Conservation (phyloP, 73 alveolate genomes). For the Halteria grandinella region DNA sequence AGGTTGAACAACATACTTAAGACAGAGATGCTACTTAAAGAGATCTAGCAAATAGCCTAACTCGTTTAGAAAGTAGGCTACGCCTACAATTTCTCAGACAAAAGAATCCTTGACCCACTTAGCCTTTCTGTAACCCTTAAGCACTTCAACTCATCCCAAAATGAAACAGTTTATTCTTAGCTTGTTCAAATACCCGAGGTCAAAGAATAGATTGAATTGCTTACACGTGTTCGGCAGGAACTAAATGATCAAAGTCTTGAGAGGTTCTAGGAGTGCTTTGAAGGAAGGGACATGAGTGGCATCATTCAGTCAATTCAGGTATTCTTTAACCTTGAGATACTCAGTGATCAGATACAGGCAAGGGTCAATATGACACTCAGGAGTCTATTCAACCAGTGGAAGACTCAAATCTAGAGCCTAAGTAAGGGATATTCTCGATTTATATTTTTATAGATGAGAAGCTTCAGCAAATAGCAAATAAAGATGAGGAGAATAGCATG, state of each 20-base stretch:
- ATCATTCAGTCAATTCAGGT: slow-evolving; percentile 41
- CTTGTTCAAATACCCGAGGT: slow-evolving; percentile 5
- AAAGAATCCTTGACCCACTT: slow-evolving; percentile 31
- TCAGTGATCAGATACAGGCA: slow-evolving; percentile 52
- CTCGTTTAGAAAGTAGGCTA: slow-evolving; percentile 32
- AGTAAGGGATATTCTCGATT: slow-evolving; percentile 5
- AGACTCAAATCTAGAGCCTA: slow-evolving; percentile 22
- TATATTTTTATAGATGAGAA: slow-evolving; percentile 30
- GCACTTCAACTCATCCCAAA: no score
- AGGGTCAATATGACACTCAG: slow-evolving; percentile 58
- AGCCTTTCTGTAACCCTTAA: slow-evolving; percentile 31
- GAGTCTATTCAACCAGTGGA: slow-evolving; percentile 53
- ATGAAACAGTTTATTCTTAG: neutral
- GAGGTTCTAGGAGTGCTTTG: slow-evolving; percentile 34
- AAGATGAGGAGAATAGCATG: slow-evolving; percentile 57
- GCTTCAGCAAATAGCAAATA: slow-evolving; percentile 3
- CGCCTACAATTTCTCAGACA: slow-evolving; percentile 26
- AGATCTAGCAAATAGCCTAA: neutral
- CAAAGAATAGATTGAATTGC: neutral
- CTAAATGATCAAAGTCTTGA: slow-evolving; percentile 5
- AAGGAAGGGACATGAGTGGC: slow-evolving; percentile 37
- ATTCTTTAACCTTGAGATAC: slow-evolving; percentile 65
- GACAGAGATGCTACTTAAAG: slow-evolving; percentile 22
- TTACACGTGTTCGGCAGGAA: neutral
- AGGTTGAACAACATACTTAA: neutral